phyloP scores from a whole-genome alignment of 2,329 filamentous ascomycete genomes.

The Fulvia fulva region DNA sequence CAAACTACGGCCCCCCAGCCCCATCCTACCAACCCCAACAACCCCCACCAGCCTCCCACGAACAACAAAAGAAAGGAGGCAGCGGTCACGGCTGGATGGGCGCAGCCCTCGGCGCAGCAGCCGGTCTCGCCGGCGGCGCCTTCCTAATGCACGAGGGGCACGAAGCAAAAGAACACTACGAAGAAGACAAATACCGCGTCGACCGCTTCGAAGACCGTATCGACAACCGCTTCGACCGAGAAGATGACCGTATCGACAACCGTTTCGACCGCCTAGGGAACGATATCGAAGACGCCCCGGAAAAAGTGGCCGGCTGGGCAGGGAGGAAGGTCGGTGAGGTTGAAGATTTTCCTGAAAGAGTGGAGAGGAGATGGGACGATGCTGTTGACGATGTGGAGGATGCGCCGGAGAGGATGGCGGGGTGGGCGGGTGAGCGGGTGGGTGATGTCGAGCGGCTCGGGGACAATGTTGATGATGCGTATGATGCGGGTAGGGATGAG shows the following conservation, averaged over 20 bases:
- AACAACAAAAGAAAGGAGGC: constrained; percentile 29
- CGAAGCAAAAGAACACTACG: constrained; percentile 34
- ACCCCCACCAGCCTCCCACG: not conserved
- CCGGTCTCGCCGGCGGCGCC: constrained; percentile 43
- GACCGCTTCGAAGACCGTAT: constrained; percentile 24
- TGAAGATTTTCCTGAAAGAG: constrained; percentile 37
- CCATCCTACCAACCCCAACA: not conserved
- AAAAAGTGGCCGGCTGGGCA: constrained; percentile 43
- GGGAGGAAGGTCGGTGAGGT: constrained; percentile 41
- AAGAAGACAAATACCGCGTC: constrained; percentile 28
- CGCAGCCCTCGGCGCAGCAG: constrained; percentile 39
- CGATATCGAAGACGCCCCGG: constrained; percentile 39
- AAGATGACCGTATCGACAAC: constrained; percentile 25
- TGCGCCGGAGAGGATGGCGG: constrained; percentile 34
- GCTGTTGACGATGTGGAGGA: constrained; percentile 35
- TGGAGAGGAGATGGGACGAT: constrained; percentile 32
- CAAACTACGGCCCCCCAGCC: constrained; percentile 13
- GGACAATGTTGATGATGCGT: constrained; percentile 41
- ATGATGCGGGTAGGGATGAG: constrained; percentile 40
- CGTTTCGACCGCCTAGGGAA: constrained; percentile 20
- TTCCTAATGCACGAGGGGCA: constrained; percentile 45
- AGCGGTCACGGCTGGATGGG: constrained; percentile 34
- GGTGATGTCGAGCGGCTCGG: constrained; percentile 44
- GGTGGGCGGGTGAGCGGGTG: constrained; percentile 38
- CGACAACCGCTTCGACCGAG: constrained; percentile 17